A percentile compares a stretch with the other conserved stretches of the same genome.
These are phyloP conservation scores for Pisolithus sp. DNA, from an alignment of 768 basidiomycete genomes.

Conservation along the genomic window DNA sequence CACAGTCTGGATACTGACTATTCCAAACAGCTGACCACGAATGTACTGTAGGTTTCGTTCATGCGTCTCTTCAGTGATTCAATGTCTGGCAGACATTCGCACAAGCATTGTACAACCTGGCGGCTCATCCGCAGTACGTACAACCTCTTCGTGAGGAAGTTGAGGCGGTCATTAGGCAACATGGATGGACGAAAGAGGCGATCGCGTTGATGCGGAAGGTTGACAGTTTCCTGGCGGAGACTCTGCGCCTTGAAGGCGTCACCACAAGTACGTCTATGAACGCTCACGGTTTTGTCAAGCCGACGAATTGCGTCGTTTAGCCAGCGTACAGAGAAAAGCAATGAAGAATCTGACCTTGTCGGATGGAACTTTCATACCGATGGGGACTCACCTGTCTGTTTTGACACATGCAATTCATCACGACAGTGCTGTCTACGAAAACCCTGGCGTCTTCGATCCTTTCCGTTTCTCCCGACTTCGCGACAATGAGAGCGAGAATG, in stretches of 20 bases:
- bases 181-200: conserved; percentile 25
- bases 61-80: not conserved
- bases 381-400: conserved; percentile 23
- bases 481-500: conserved; percentile 26
- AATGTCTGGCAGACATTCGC: conserved; percentile 22
- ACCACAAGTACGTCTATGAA: not conserved
- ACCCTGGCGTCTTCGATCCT: conserved; percentile 35
- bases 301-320: conserved; percentile 4
- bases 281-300: not conserved
- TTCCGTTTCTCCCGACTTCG: conserved; percentile 41
- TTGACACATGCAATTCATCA: conserved; percentile 16
- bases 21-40: not conserved
- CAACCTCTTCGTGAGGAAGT: conserved; percentile 34
- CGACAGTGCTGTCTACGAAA: conserved; percentile 22
- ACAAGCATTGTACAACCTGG: conserved; percentile 31
- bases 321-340: conserved; percentile 26
- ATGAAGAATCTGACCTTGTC: conserved; percentile 30
- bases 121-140: conserved; percentile 29
- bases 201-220: conserved; percentile 29
- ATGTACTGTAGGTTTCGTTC: not conserved
- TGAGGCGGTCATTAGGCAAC: conserved; percentile 19
- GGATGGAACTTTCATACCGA: conserved; percentile 31
- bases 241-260: conserved; percentile 25
- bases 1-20: not conserved
- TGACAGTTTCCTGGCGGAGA: conserved; percentile 38